Evolutionary conservation across 2,329 filamentous ascomycete genomes (phyloP).

Genomic region (Decorospora gaudefroyi): DNA sequence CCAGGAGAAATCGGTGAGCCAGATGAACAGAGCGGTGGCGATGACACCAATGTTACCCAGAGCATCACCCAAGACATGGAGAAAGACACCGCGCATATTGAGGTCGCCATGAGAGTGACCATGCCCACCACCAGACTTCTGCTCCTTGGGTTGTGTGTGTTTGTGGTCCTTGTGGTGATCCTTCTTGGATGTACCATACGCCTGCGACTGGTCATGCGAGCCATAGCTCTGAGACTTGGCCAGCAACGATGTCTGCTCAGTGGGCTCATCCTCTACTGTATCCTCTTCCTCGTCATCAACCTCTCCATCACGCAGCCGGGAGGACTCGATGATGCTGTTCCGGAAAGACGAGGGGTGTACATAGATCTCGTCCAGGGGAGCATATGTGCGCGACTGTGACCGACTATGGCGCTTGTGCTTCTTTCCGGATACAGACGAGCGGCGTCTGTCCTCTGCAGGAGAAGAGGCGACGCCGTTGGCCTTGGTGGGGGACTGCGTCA

Average conservation of each 20-base stretch:
- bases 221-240: slow-evolving; percentile 39
- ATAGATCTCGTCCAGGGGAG: slow-evolving; percentile 70
- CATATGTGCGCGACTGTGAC: slow-evolving; percentile 61
- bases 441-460: slow-evolving; percentile 21
- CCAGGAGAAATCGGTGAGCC: slow-evolving; percentile 81
- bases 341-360: slow-evolving; percentile 89
- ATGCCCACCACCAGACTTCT: slow-evolving; percentile 62
- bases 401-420: slow-evolving; percentile 60
- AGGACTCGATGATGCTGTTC: slow-evolving; percentile 89
- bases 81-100: slow-evolving; percentile 83
- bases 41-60: slow-evolving; percentile 88
- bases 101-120: slow-evolving; percentile 84
- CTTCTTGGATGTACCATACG: slow-evolving; percentile 28
- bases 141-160: slow-evolving; percentile 75
- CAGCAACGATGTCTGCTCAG: slow-evolving; percentile 45
- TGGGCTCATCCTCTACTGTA: slow-evolving; percentile 50
- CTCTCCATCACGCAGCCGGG: slow-evolving; percentile 61
- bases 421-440: slow-evolving; percentile 38
- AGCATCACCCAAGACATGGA: slow-evolving; percentile 77
- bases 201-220: slow-evolving; percentile 16
- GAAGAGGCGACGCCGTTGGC: slow-evolving; percentile 24
- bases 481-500: slow-evolving; percentile 19
- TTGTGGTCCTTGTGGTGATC: slow-evolving; percentile 71
- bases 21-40: slow-evolving; percentile 81
- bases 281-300: slow-evolving; percentile 60